A percentile compares a stretch with the other conserved stretches of the same genome.
phyloP scores from a whole-genome alignment of 75 land plant genomes.

The Picea glauca region DNA sequence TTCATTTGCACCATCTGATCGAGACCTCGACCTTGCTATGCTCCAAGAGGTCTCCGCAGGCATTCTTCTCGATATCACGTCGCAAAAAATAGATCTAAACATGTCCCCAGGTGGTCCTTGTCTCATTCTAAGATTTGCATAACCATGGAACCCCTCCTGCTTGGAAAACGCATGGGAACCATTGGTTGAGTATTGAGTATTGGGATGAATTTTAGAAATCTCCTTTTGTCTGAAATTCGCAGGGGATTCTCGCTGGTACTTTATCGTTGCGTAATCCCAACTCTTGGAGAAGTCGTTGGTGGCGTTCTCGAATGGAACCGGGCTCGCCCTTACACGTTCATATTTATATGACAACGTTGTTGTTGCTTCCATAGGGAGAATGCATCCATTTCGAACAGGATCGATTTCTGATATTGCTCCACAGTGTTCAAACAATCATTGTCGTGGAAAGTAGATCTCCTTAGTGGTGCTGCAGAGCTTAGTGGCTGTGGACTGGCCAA shows the following conservation, averaged over 20 bases:
- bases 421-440: too few relatives aligned
- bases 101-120: neutral
- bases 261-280: slow-evolving; percentile 46
- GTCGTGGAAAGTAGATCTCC: too few relatives aligned
- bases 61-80: neutral
- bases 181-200: neutral
- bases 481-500: too few relatives aligned
- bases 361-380: too few relatives aligned
- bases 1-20: neutral
- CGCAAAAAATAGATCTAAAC: slow-evolving; percentile 6
- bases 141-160: neutral
- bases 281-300: slow-evolving; percentile 52
- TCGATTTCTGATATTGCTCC: too few relatives aligned
- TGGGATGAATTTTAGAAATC: neutral
- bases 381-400: too few relatives aligned
- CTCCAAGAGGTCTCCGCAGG: neutral
- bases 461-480: too few relatives aligned
- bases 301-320: slow-evolving; percentile 64
- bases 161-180: neutral
- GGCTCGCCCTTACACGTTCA: slow-evolving; percentile 75
- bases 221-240: neutral
- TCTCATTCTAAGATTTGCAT: neutral
- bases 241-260: neutral
- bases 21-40: neutral
- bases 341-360: slow-evolving; percentile 32